A percentile compares a stretch with the other conserved stretches of the same genome.
phyloP scores from a whole-genome alignment of 1,284 basidiomycete species.

The Schizopora paradoxa region DNA sequence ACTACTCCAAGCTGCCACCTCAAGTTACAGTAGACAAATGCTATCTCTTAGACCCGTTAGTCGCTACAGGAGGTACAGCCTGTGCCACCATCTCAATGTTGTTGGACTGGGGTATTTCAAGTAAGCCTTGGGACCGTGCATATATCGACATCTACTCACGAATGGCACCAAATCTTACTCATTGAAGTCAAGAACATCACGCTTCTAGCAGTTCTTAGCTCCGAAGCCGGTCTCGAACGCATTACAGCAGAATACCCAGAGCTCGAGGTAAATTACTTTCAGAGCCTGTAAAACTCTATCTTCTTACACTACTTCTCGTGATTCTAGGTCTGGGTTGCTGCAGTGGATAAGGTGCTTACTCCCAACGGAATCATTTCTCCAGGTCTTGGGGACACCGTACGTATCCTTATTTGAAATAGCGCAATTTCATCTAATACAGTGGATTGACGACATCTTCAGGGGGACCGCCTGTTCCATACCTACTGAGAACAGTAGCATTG shows the following conservation, averaged over 20 bases:
- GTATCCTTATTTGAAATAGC: slow-evolving; percentile 25
- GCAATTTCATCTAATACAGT: neutral
- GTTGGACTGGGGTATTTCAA: slow-evolving; percentile 76
- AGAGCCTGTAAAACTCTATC: slow-evolving; percentile 1
- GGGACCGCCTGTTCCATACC: slow-evolving; percentile 63
- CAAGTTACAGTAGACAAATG: slow-evolving; percentile 75
- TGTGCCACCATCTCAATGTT: slow-evolving; percentile 83
- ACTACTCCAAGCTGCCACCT: slow-evolving; percentile 89
- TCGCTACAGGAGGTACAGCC: slow-evolving; percentile 94
- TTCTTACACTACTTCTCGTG: slow-evolving; percentile 4
- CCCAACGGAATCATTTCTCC: slow-evolving; percentile 73
- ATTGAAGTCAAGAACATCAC: slow-evolving; percentile 67
- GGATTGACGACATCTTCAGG: slow-evolving; percentile 33
- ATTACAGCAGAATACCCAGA: slow-evolving; percentile 69
- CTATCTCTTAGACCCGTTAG: slow-evolving; percentile 84
- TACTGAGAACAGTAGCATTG: too few relatives aligned
- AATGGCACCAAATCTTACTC: slow-evolving; percentile 4
- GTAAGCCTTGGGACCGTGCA: slow-evolving; percentile 33
- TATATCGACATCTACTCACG: slow-evolving; percentile 5
- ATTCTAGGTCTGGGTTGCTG: slow-evolving; percentile 78
- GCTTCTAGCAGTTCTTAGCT: slow-evolving; percentile 79
- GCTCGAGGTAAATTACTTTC: slow-evolving; percentile 59
- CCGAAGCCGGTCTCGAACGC: slow-evolving; percentile 65
- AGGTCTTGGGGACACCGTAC: slow-evolving; percentile 83
- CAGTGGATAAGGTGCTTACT: slow-evolving; percentile 71